Evolutionary conservation across 495 filamentous ascomycete species (phyloP), one percentile per base, ranked within the genome.

Genomic region (Lepidopterella palustris): DNA sequence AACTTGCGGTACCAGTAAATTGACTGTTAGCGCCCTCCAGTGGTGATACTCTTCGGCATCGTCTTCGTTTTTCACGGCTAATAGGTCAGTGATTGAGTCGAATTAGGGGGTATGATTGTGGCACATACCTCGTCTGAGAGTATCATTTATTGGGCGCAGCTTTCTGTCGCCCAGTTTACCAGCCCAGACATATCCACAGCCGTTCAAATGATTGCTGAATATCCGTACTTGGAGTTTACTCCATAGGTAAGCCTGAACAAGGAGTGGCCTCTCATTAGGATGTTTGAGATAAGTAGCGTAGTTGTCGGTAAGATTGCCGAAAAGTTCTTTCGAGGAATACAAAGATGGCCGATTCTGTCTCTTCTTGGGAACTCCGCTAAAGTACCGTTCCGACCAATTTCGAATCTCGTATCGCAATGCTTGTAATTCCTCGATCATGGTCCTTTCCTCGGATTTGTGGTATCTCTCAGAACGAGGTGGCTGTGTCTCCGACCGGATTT

Each of bases 171-270:
- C 64, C 1, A 67, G 54, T 24, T 62, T 62, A 1, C 64, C 64
- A 0, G 64, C 64, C 64, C 64, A 67, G 11, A 67, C 53, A 51
- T 67, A 67, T 2, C 64, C 64, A 23, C 57, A 60, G 0, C 64
- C 64, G 18, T 58, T 63, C 5, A 49, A 24, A 20, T 60, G 35
- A 20, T 40, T 63, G 49, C 32, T 63, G 50, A 67, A 67, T 26
- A 67, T 61, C 13, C 57, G 56, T 11, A 54, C 40, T 27, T 63
- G 64, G 23, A 67, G 26, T 25, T 55, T 63, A 23, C 26, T 54
- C 64, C 64, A 67, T 15, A 67, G 18, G 28, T 57, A 67, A 4
- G 64, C 64, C 47, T 67, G 64, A 3, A 67, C 58, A 10, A 67
- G 56, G 8, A 61, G 40, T 10, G 64, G 64, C 20, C 64, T 56